Conservation (phyloP, 176 grass and related monocot genomes). For the Bonia amplexicaulis region DNA sequence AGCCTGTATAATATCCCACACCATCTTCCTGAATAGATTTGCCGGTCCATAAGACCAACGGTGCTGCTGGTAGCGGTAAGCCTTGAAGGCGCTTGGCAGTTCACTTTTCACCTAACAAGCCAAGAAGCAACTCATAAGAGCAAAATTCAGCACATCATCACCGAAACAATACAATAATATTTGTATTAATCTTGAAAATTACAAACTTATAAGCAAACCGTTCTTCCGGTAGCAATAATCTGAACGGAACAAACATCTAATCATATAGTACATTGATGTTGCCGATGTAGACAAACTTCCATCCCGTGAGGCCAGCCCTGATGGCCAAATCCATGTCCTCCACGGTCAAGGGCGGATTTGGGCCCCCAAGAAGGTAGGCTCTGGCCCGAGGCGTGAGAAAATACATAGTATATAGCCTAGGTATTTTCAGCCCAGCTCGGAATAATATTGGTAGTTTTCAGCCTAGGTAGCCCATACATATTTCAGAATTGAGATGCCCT, state of each 20-base stretch:
- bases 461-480: too few relatives aligned
- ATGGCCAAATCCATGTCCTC: conserved; percentile 56
- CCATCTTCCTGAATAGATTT: neutral
- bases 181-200: neutral
- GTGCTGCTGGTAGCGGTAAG: neutral
- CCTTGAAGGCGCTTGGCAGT: neutral
- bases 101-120: neutral
- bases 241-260: neutral
- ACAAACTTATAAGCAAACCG: neutral
- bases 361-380: too few relatives aligned
- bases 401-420: too few relatives aligned
- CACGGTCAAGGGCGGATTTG: too few relatives aligned
- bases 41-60: neutral
- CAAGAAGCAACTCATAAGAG: neutral
- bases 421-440: too few relatives aligned
- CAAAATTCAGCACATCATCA: conserved; percentile 10
- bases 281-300: conserved; percentile 43
- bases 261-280: conserved; percentile 25
- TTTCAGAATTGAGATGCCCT: too few relatives aligned
- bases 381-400: too few relatives aligned
- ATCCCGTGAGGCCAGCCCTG: conserved; percentile 37
- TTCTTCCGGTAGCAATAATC: neutral
- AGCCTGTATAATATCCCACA: neutral
- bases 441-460: too few relatives aligned
- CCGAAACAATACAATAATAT: conserved; percentile 23